Evolutionary conservation across 73 alveolate genomes (phyloP), one percentile per base, ranked within the genome.

Genomic region (Paramecium sexaurelia): DNA sequence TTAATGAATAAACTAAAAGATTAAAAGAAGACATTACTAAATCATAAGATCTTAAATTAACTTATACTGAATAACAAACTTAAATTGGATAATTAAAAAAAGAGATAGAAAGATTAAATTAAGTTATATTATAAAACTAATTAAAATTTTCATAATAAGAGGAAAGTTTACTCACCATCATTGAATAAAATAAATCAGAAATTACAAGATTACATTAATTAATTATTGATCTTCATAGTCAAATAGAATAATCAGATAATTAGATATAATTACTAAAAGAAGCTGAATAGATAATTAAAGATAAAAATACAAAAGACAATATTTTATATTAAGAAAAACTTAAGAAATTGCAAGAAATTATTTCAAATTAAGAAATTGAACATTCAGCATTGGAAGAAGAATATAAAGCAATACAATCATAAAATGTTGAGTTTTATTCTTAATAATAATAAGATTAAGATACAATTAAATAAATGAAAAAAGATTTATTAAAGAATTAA

Each of bases 31-130:
- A 71, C 26, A 71, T 37, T 0, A 37, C 86, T 71, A 20, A 35
- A 20, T 71, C 56, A 19, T 35, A 71, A 71, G 55, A 32, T 9
- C 35, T 71, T 10, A 32, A 71, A 32, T 71, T 35, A 33, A 37
- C 55, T 13, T 37, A 71, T 33, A 35, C 27, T 32, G 86, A 71
- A 57, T 57, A 57, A 57, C 5, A 57, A 57, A 32, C 36, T 22
- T 7, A 57, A 57, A 57, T 57, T 57, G 5, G 43, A 10, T 71
- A 71, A 37, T 15, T 71, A 1, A 71, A 71, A 37, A 71, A 37
- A 15, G 86, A 71, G 17, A 37, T 71, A n/a, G 86, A 71, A 13
- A 71, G 86, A 71, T 71, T 71, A n/a, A 71, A 71, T 71, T 32
- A 32, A 71, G 32, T 71, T 10, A 71, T 71, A n/a, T 35, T 71